Evolutionary conservation across 2,329 filamentous ascomycete genomes (phyloP).

Genomic region (Diatrype stigma): DNA sequence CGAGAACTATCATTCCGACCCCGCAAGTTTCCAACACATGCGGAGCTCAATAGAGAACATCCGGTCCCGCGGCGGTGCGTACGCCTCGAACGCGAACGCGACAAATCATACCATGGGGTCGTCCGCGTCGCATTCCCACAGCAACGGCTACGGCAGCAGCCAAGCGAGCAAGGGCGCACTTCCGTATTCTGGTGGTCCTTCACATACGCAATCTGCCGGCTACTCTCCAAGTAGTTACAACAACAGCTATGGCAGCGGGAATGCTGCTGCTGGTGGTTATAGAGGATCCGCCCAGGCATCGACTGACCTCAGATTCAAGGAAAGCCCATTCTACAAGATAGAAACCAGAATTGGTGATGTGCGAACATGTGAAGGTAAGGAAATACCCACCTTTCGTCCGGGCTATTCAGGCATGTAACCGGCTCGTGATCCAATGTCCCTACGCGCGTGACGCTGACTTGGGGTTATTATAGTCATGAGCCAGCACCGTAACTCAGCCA

Average conservation of each 20-base stretch:
- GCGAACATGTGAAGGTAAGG: conserved; percentile 68
- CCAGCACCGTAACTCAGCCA: conserved; percentile 47
- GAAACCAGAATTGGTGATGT: conserved; percentile 60
- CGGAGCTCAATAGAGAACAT: conserved; percentile 11
- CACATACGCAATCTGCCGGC: neutral
- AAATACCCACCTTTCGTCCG: neutral
- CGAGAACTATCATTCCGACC: conserved; percentile 15
- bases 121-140: neutral
- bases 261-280: conserved; percentile 3
- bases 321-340: conserved; percentile 82
- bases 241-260: conserved; percentile 6
- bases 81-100: conserved; percentile 9
- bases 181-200: neutral
- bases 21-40: conserved; percentile 9
- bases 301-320: conserved; percentile 46
- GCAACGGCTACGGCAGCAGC: conserved; percentile 3
- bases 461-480: conserved; percentile 44
- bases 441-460: conserved; percentile 3
- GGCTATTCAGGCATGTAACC: neutral
- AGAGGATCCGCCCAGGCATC: conserved; percentile 8
- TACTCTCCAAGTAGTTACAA: conserved; percentile 2
- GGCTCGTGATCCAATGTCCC: neutral
- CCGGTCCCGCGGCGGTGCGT: conserved; percentile 2
- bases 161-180: conserved; percentile 6
- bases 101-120: conserved; percentile 2